Evolutionary conservation across 345 rosid species (phyloP).

Genomic region (Raphanus sativus): DNA sequence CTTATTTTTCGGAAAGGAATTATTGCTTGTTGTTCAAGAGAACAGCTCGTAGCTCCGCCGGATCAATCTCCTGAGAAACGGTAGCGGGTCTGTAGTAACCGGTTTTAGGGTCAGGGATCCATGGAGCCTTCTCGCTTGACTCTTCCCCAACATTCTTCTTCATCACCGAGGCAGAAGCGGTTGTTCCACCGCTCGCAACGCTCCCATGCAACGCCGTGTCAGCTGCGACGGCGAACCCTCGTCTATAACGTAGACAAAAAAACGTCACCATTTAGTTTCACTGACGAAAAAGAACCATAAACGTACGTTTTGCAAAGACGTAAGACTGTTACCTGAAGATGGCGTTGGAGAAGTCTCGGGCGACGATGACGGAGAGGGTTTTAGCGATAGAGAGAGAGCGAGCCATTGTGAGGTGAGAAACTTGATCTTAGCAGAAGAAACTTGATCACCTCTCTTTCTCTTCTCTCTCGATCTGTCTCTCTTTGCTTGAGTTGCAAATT

Average conservation of each 20-base stretch:
- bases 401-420: conserved; percentile 30
- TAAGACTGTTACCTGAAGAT: conserved; percentile 39
- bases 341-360: conserved; percentile 31
- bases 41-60: conserved; percentile 61
- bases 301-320: neutral
- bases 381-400: conserved; percentile 37
- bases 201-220: conserved; percentile 35
- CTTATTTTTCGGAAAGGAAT: neutral
- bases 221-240: conserved; percentile 37
- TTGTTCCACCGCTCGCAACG: conserved; percentile 33
- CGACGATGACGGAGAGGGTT: conserved; percentile 20
- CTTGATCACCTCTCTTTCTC: conserved; percentile 1
- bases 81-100: conserved; percentile 79
- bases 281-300: neutral
- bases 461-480: neutral
- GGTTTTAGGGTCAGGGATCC: conserved; percentile 87
- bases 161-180: conserved; percentile 20
- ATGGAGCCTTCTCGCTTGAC: conserved; percentile 52
- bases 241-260: conserved; percentile 4
- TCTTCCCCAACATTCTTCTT: conserved; percentile 53
- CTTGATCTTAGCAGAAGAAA: conserved; percentile 4
- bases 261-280: conserved; percentile 6
- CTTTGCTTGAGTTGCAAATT: neutral
- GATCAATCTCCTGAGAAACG: conserved; percentile 56
- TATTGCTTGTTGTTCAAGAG: conserved; percentile 61